Base-by-base conservation (phyloP, 768 basidiomycete species). In the Pisolithus albus region DNA sequence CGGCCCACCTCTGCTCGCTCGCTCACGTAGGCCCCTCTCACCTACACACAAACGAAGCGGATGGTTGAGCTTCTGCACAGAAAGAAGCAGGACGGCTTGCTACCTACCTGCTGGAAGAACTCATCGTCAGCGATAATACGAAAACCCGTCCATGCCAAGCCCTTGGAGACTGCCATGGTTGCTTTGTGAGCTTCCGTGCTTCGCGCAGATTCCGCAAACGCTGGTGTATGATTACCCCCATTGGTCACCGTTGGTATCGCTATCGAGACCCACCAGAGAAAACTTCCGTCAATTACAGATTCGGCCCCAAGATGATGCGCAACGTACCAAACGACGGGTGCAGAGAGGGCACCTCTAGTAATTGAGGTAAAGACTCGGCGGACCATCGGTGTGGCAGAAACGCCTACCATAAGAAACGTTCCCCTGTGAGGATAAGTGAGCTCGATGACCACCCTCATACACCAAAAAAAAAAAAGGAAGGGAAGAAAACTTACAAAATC, bases 161-260 rank as follows among this genome's bases (percentile, higher is more conserved):
- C 82, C 57, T 83, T 85, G 30, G 79, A 73, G 26, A 81, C 68
- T 7, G 65, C 61, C 63, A 90, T 75, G 28, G 79, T 79, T 19
- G 74, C 73, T 42, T 72, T 72, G 59, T 89, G 88, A 13, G 88
- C 88, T 54, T 80, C 78, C 38, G 68, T 60, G 40, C 76, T 81
- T 26, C 72, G 71, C 24, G 86, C 82, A 23, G 88, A 74, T 48
- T 70, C 66, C 19, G 83, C 70, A 63, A 89, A 90, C 4, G 72
- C 78, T 9, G 80, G 72, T 1, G 88, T 88, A 59, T 90, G 88
- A 59, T 90, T 90, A n/a, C 82, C 83, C 39, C 86, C 86, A 47
- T 77, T 70, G 7, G 79, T 78, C 55, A 72, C 70, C 6, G 85
- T 85, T n/a, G 87, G 86, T 49, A 90, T 88, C 26, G 81, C 85